phyloP scores from a whole-genome alignment of 1,284 basidiomycete genomes.

The Microstroma glucosiphilum region DNA sequence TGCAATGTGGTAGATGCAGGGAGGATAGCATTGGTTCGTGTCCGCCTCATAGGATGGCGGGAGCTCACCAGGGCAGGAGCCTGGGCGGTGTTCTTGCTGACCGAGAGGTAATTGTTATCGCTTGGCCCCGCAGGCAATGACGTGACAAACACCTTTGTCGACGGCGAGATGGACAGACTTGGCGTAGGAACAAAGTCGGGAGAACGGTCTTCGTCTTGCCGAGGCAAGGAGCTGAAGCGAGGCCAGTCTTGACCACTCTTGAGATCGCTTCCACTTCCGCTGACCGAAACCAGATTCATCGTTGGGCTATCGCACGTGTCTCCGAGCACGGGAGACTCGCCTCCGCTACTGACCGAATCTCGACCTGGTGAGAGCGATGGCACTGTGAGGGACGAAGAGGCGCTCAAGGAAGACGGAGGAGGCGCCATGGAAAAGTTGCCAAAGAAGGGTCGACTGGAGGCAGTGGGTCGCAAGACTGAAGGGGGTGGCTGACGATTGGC shows the following conservation, averaged over 20 bases:
- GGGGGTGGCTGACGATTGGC: constrained; percentile 6
- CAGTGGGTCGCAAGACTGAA: constrained; percentile 1
- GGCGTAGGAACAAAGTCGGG: too few relatives aligned
- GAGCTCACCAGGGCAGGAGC: too few relatives aligned
- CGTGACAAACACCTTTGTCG: not conserved
- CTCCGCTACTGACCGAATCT: constrained; percentile 10
- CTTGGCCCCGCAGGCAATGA: not conserved
- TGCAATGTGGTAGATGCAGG: constrained; percentile 18
- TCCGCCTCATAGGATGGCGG: not conserved
- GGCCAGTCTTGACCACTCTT: not conserved
- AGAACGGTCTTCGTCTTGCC: too few relatives aligned
- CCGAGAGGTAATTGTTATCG: not conserved
- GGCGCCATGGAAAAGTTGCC: constrained; percentile 4
- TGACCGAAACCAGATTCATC: constrained; percentile 16
- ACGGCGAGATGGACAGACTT: not conserved
- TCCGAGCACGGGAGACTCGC: constrained; percentile 23
- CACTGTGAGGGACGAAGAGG: too few relatives aligned
- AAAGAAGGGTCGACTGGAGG: not conserved
- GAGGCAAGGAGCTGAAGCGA: not conserved
- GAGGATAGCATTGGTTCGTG: constrained; percentile 12
- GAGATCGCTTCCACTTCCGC: not conserved
- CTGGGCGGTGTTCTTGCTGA: too few relatives aligned
- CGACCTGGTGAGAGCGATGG: not conserved
- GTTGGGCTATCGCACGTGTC: constrained; percentile 37
- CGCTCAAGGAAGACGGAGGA: constrained; percentile 2